Evolutionary conservation across 202 grass and related monocot genomes (phyloP).

Genomic region (Zizania palustris): DNA sequence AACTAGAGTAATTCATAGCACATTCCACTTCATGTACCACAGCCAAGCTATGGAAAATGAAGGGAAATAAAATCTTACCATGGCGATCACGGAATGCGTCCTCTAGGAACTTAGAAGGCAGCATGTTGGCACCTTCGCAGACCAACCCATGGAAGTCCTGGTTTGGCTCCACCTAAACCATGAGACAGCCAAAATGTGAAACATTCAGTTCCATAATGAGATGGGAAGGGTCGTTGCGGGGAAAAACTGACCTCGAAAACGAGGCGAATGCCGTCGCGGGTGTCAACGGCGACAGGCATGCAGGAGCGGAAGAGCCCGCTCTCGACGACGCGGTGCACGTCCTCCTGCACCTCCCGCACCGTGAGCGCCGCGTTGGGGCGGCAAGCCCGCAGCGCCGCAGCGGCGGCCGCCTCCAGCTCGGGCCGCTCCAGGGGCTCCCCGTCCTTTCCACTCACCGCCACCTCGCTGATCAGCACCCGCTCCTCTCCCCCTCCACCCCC

Average conservation of each 20-base stretch:
- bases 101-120: slow-evolving; percentile 88
- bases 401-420: slow-evolving; percentile 77
- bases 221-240: neutral
- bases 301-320: slow-evolving; percentile 84
- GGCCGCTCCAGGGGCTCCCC: slow-evolving; percentile 77
- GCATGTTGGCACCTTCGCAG: slow-evolving; percentile 88
- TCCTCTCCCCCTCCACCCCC: slow-evolving; percentile 59
- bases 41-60: neutral
- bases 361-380: slow-evolving; percentile 94
- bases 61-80: slow-evolving; percentile 48
- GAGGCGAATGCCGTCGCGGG: slow-evolving; percentile 91
- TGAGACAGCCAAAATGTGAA: neutral
- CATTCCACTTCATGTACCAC: neutral
- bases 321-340: slow-evolving; percentile 87
- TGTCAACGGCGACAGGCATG: slow-evolving; percentile 90
- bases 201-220: slow-evolving; percentile 24
- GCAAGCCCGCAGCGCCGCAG: slow-evolving; percentile 68
- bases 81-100: slow-evolving; percentile 76
- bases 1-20: neutral
- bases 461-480: slow-evolving; percentile 93
- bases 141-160: slow-evolving; percentile 90
- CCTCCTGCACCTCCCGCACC: slow-evolving; percentile 90
- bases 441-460: slow-evolving; percentile 80
- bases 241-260: slow-evolving; percentile 68
- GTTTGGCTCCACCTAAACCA: slow-evolving; percentile 92